phyloP scores from a whole-genome alignment of 768 basidiomycete species.

The Kwoniella bestiolae region DNA sequence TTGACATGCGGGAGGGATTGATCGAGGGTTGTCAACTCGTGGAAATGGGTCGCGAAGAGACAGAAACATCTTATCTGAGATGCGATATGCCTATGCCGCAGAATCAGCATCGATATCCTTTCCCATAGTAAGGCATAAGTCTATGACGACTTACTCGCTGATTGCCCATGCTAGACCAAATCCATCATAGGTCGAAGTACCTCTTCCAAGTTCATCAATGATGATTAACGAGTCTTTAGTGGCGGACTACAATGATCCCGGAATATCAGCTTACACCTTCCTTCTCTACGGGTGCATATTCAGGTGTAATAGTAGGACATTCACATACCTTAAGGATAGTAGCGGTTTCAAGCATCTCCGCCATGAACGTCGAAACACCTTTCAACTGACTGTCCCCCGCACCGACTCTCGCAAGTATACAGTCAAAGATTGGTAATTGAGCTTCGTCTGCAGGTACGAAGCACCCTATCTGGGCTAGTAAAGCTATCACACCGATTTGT shows the following conservation, averaged over 20 bases:
- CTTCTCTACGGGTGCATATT: background rate
- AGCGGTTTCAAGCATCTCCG: slow-evolving; percentile 98
- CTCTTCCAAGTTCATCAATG: slow-evolving; percentile 94
- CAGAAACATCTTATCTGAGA: slow-evolving; percentile 90
- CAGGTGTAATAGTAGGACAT: background rate
- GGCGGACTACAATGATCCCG: slow-evolving; percentile 68
- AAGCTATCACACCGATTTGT: slow-evolving; percentile 90
- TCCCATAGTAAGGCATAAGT: background rate
- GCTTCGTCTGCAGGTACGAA: slow-evolving; percentile 93
- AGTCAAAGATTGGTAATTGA: slow-evolving; percentile 88
- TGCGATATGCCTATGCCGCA: slow-evolving; percentile 77
- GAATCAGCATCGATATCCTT: slow-evolving; percentile 2
- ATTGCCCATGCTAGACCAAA: slow-evolving; percentile 99
- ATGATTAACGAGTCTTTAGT: slow-evolving; percentile 91
- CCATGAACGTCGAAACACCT: slow-evolving; percentile 99
- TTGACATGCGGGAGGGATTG: slow-evolving; percentile 84
- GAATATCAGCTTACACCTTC: background rate
- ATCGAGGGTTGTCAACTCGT: slow-evolving; percentile 90
- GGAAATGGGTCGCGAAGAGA: slow-evolving; percentile 96
- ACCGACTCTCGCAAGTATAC: slow-evolving; percentile 90
- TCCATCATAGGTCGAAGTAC: slow-evolving; percentile 95
- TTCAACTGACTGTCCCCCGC: slow-evolving; percentile 97
- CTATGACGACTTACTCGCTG: slow-evolving; percentile 71
- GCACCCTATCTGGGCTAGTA: slow-evolving; percentile 94
- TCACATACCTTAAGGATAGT: slow-evolving; percentile 79